Evolutionary conservation across 345 rosid genomes (phyloP), one percentile per base, ranked within the genome.

Genomic region (Dovyalis caffra): DNA sequence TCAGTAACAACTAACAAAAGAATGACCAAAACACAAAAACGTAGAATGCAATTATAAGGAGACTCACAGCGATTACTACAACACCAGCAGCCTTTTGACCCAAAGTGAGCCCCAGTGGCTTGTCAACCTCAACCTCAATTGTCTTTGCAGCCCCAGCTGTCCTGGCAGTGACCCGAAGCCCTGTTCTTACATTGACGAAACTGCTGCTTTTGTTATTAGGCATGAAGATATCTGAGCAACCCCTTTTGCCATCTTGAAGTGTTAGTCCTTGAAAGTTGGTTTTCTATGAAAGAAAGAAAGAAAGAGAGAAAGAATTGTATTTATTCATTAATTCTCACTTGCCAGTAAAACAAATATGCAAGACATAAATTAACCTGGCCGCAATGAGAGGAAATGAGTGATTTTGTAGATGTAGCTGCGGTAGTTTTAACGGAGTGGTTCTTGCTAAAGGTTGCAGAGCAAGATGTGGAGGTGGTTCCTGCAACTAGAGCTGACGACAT

Each of bases 61-160:
- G 43, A 83, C 97, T 85, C 71, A 94, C 98, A 21, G 97, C 87
- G 87, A 94, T 88, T 80, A 92, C 87, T 14, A 94, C 98, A 74
- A 95, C 99, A 28, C 99, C 97, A 15, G 91, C 94, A 76, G 88
- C 67, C 82, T 92, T 95, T 61, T 91, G 99, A 57, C 99, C 99
- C 74, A 95, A 72, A 71, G 97, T 94, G 75, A 94, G 84, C 69
- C 98, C 98, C 4, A 94, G 72, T 63, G 99, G 99, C 88, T 95
- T 95, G 85, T 95, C 99, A 56, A 94, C 97, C 75, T 94, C 99
- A 64, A 81, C 99, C 86, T 94, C 98, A 68, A 94, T 88, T 25
- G 75, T 84, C 79, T 91, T 94, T 1, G 97, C 81, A 64, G 97
- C 89, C 61, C 91, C 88, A 33, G 96, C 87, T 58, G 95, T 86